Evolutionary conservation across 345 rosid species (phyloP).

Genomic region (Gossypium stocksii): DNA sequence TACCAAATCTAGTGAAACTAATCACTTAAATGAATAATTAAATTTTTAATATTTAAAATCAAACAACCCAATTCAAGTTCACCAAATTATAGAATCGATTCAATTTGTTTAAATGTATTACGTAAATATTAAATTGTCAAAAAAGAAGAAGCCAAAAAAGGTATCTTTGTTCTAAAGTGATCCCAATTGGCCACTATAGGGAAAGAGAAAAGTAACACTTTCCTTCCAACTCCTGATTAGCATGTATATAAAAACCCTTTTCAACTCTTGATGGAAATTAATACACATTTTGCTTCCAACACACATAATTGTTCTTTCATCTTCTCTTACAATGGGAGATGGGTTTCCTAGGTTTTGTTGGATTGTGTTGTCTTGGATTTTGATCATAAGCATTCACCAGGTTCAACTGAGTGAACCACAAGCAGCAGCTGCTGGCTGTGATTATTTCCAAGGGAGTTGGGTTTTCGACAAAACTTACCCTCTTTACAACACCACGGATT

Average conservation of each 20-base stretch:
- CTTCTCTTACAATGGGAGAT: slow-evolving; percentile 12
- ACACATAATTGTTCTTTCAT: background rate
- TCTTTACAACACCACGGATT: slow-evolving; percentile 32
- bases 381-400: slow-evolving; percentile 1
- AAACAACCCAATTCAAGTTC: no score
- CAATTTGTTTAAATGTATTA: no score
- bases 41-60: no score
- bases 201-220: background rate
- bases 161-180: slow-evolving; percentile 12
- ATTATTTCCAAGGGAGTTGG: slow-evolving; percentile 44
- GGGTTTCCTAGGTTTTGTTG: slow-evolving; percentile 11
- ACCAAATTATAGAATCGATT: no score
- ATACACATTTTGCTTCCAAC: background rate
- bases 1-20: no score
- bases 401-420: slow-evolving; percentile 9
- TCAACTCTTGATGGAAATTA: background rate
- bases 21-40: no score
- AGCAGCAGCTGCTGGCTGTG: slow-evolving; percentile 15
- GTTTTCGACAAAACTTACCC: slow-evolving; percentile 34
- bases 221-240: background rate
- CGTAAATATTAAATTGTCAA: background rate
- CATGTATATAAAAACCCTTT: background rate
- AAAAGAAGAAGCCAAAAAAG: background rate
- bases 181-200: background rate
- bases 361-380: slow-evolving; percentile 8